Evolutionary conservation across 2,329 filamentous ascomycete genomes (phyloP).

Genomic region (Immersiporthe knoxdaviesiana): DNA sequence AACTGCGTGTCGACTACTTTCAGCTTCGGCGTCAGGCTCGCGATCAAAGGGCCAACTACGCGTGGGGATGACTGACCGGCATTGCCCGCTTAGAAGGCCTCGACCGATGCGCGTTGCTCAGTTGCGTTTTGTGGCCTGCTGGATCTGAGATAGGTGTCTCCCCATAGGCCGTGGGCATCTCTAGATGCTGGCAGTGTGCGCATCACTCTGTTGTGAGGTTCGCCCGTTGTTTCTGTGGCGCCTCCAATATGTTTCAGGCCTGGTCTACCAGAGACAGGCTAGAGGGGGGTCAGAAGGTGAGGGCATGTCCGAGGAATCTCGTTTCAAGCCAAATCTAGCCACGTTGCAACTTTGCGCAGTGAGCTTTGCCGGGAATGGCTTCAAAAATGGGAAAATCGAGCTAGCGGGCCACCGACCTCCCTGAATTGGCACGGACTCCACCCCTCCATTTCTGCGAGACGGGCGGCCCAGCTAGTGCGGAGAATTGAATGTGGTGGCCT

Average conservation of each 20-base stretch:
- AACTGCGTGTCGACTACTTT: not conserved
- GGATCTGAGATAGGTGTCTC: not conserved
- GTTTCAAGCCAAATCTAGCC: conserved; percentile 1
- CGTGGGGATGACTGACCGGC: not conserved
- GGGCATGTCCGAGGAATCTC: not conserved
- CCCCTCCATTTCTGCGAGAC: not conserved
- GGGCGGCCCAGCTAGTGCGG: not conserved
- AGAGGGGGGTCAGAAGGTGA: not conserved
- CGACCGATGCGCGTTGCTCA: not conserved
- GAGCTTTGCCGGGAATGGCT: conserved; percentile 10
- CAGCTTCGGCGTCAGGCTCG: not conserved
- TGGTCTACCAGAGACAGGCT: not conserved
- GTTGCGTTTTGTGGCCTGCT: not conserved
- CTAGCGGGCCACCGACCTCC: not conserved
- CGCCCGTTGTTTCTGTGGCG: not conserved
- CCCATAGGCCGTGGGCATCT: not conserved
- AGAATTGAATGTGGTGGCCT: conserved; percentile 1
- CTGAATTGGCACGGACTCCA: not conserved
- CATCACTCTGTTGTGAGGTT: not conserved
- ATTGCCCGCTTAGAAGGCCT: not conserved
- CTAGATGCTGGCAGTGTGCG: not conserved
- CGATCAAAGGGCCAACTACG: not conserved
- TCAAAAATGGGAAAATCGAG: not conserved
- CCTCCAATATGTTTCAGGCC: conserved; percentile 2
- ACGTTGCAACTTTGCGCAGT: conserved; percentile 10